Evolutionary conservation across 345 rosid genomes (phyloP).

Genomic region (Excoecaria agallocha): DNA sequence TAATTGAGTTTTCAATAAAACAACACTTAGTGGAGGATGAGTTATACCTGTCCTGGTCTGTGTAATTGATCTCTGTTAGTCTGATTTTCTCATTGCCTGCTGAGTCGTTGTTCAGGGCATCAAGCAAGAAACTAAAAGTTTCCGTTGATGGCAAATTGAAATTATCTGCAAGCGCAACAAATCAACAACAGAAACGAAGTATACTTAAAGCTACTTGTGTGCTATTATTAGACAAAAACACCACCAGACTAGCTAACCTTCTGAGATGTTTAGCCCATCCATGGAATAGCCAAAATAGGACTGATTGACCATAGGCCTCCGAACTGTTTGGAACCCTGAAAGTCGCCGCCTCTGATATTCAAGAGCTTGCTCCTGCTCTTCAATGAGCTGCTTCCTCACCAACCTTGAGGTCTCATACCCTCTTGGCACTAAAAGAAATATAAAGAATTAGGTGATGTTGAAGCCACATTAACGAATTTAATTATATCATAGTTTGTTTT

Average conservation of each 20-base stretch:
- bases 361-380: slow-evolving; percentile 41
- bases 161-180: slow-evolving; percentile 23
- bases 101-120: slow-evolving; percentile 34
- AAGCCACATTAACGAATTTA: background rate
- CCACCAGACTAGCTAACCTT: slow-evolving; percentile 25
- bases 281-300: slow-evolving; percentile 31
- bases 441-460: background rate
- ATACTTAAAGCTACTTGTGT: background rate
- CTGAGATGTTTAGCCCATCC: slow-evolving; percentile 36
- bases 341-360: slow-evolving; percentile 44
- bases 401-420: slow-evolving; percentile 40
- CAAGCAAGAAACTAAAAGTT: slow-evolving; percentile 33
- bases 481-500: background rate
- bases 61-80: slow-evolving; percentile 24
- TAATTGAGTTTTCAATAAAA: too few species aligned
- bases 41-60: slow-evolving; percentile 44
- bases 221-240: background rate
- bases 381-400: slow-evolving; percentile 46
- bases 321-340: slow-evolving; percentile 30
- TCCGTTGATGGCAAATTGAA: slow-evolving; percentile 37
- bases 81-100: slow-evolving; percentile 23
- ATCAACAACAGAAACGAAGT: background rate
- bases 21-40: background rate
- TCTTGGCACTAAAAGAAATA: slow-evolving; percentile 40
- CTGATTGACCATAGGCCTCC: slow-evolving; percentile 30